A percentile compares a stretch with the other conserved stretches of the same genome.
Evolutionary conservation across 2,329 filamentous ascomycete genomes (phyloP).

Genomic region (Coleophoma crateriformis): DNA sequence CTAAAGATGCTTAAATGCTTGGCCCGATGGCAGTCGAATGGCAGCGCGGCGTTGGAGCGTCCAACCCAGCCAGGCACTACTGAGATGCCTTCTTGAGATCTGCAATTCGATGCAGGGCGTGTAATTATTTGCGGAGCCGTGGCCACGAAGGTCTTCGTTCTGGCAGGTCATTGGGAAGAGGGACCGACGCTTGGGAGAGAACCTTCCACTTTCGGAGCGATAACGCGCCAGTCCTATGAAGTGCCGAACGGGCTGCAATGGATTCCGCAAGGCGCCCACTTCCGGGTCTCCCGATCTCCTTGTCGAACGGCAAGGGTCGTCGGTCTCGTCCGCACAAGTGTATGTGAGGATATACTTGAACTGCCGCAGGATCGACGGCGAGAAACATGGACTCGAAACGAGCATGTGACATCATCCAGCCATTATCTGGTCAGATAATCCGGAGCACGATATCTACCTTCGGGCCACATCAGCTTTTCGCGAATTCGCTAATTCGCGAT

Average conservation of each 20-base stretch:
- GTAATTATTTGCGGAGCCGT: neutral
- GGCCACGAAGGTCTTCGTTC: neutral
- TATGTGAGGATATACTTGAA: neutral
- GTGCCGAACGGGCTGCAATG: neutral
- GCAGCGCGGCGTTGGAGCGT: neutral
- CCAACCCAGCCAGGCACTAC: neutral
- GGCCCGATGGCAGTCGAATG: constrained; percentile 14
- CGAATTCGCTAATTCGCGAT: no score
- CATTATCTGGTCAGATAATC: no score
- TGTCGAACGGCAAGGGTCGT: neutral
- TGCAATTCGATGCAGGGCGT: constrained; percentile 8
- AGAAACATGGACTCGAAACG: no score
- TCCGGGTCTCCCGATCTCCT: neutral
- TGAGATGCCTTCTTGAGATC: neutral
- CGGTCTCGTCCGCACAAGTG: neutral
- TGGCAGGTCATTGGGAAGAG: neutral
- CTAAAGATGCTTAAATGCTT: neutral
- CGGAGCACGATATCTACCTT: no score
- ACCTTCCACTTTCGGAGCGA: neutral
- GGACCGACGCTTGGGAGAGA: neutral
- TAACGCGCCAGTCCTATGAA: neutral
- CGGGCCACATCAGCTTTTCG: no score
- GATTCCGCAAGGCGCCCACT: neutral
- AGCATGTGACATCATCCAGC: no score
- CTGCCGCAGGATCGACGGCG: no score